phyloP scores from a whole-genome alignment of 139 green algal genomes.

The Chlorella sp. region DNA sequence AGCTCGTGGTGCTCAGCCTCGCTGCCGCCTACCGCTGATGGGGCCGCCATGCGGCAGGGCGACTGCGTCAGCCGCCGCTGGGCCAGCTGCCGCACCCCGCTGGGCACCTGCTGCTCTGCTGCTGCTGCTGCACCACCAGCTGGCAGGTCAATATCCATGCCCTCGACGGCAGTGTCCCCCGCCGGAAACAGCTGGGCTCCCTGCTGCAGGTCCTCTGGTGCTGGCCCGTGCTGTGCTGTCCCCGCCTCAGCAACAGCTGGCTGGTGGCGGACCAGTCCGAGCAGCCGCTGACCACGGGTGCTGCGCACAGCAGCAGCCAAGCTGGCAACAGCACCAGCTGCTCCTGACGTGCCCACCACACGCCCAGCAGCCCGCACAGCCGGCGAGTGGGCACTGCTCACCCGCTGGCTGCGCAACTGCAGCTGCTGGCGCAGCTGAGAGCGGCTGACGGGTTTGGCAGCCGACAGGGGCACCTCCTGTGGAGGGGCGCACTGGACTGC shows the following conservation, averaged over 20 bases:
- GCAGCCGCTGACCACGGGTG: constrained; percentile 4
- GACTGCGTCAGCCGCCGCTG: constrained; percentile 17
- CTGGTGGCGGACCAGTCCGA: not conserved
- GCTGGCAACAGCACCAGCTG: not conserved
- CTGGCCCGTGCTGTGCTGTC: not conserved
- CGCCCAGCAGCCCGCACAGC: not conserved
- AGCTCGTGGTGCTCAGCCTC: not conserved
- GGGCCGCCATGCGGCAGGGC: not conserved
- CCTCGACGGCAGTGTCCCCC: not conserved
- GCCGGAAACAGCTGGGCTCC: not conserved
- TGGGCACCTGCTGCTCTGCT: not conserved
- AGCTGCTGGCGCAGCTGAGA: constrained; percentile 20
- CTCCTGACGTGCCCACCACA: too few relatives aligned
- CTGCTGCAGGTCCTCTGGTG: not conserved
- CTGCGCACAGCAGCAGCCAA: not conserved
- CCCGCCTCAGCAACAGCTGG: not conserved
- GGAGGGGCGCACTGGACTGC: too few relatives aligned
- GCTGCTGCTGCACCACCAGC: not conserved
- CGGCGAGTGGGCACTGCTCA: not conserved
- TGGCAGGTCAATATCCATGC: not conserved
- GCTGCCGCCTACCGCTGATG: not conserved
- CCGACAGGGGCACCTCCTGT: not conserved
- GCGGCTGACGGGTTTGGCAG: not conserved
- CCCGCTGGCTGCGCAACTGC: constrained; percentile 2
- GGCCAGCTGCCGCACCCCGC: not conserved